Base-by-base conservation (phyloP, 1,284 basidiomycete genomes). In the Cutaneotrichosporon dermatis region DNA sequence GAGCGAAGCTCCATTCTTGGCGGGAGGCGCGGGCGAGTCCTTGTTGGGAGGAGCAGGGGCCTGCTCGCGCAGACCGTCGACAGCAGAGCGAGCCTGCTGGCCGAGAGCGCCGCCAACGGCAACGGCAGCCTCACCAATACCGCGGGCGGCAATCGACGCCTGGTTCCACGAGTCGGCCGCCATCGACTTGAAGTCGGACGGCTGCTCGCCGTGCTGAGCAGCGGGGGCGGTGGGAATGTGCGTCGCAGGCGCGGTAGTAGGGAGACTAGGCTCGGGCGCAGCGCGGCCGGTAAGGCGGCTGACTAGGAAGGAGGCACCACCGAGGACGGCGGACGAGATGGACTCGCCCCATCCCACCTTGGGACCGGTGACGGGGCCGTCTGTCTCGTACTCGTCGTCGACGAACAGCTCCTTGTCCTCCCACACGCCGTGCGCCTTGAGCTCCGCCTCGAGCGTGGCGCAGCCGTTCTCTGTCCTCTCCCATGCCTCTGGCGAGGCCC, bases 301-400 rank as follows among this genome's bases (percentile, higher is more conserved):
- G 34, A 44, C 51, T 44, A 60, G 55, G 25, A 42, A 56, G 13
- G 49, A 53, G 4, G 55, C 54, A 12, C 50, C 45, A 5, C 59
- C 59, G 7, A 59, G 25, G 33, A 59, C 36, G 7, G 49, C 40
- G 25, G 63, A 63, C 3, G 72, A 73, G 34, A 77, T 68, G 4
- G 65, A 64, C 61, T 76, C 75, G 37, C 76, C 76, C 75, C 75
- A 76, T 2, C 67, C 66, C 35, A 55, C 54, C 54, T 62, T 61
- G 13, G 65, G 65, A 2, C 59, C 61, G 6, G 60, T 62, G 8
- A 66, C 55, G 3, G 61, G 60, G 10, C 63, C 65, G 42, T 66
- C 71, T 4, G 67, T 69, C 60, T 77, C 71, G 54, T 70, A 71
- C 58, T 77, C 76, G 58, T 79, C 77, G 53, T 76, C 68, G 16